Conservation (phyloP, 345 rosid genomes). For the Sonneratia alba region DNA sequence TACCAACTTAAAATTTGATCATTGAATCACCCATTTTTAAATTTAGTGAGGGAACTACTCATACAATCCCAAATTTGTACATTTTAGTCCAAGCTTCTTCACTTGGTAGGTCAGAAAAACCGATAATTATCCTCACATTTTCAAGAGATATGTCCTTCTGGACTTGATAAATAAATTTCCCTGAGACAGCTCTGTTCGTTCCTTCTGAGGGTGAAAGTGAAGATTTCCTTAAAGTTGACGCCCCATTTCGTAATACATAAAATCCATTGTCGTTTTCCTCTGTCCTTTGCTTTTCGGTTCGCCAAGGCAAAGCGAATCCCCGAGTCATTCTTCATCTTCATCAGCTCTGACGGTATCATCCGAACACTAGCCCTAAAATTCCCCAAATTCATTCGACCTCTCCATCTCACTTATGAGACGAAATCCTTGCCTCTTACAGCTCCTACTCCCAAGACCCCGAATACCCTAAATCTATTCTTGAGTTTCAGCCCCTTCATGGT, state of each 20-base stretch:
- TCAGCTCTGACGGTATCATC: background rate
- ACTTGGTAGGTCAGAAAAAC: no score
- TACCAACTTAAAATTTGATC: no score
- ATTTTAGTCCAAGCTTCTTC: no score
- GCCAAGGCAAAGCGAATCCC: background rate
- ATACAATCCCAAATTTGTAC: no score
- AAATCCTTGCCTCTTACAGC: background rate
- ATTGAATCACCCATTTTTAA: no score
- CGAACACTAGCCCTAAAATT: background rate
- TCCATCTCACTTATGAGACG: background rate
- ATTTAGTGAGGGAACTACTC: no score
- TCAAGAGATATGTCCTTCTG: no score
- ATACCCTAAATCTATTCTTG: background rate
- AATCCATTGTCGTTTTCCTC: background rate
- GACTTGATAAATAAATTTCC: no score
- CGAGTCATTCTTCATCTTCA: background rate
- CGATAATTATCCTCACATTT: no score
- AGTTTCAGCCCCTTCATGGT: slow-evolving; percentile 9
- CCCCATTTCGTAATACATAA: background rate
- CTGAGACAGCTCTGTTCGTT: background rate
- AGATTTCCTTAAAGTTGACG: background rate
- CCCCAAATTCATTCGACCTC: background rate
- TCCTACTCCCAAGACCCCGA: background rate
- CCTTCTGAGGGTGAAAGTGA: background rate
- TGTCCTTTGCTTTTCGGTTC: background rate